Base-by-base conservation (phyloP, 257 asterid species). In the Ballota nigra region DNA sequence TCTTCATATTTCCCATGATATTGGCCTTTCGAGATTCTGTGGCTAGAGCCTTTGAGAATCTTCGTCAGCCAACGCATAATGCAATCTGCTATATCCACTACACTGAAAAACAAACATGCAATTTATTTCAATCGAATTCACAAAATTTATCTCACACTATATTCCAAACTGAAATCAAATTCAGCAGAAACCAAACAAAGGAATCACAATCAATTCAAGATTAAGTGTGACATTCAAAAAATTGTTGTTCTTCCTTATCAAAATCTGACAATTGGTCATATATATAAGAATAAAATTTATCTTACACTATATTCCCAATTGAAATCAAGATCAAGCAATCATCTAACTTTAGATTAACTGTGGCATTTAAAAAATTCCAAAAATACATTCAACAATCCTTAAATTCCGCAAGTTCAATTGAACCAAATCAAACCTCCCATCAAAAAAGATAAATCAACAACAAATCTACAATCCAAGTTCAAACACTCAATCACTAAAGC, bases 61-160 rank as follows among this genome's bases (percentile, higher is more conserved):
- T 88, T 94, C 75, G 95, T 82, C 53, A 92, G 77, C 97, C 97
- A 94, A 71, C 90, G 91, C 92, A 92, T 92, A 62, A 78, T 31
- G 47, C 68, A 71, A 76, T 74, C 72, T 6, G 52, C 63, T 79
- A 69, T 75, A 57, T 52, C 75, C 86, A 70, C 80, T 83, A 73
- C 58, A 72, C 77, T 77, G 70, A 52, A 36, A 23, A 61, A 4
- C 53, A 71, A 36, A 22, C 49, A 9, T 58, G 49, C 3, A 29
- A 29, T 29, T 29, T 29, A 29, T 28, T 28, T 28, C 33, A 28
- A 28, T 64, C 71, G 58, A 18, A 47, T 28, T 24, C 55, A 33
- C 64, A 34, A 36, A 33, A 12, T 62, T 19, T 6, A 6, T 43
- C n/a, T n/a, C n/a, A n/a, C n/a, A n/a, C n/a, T n/a, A n/a, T n/a